Evolutionary conservation across 805 yeast species (phyloP), one percentile per base, ranked within the genome.

Genomic region (Ascoidea asiatica): DNA sequence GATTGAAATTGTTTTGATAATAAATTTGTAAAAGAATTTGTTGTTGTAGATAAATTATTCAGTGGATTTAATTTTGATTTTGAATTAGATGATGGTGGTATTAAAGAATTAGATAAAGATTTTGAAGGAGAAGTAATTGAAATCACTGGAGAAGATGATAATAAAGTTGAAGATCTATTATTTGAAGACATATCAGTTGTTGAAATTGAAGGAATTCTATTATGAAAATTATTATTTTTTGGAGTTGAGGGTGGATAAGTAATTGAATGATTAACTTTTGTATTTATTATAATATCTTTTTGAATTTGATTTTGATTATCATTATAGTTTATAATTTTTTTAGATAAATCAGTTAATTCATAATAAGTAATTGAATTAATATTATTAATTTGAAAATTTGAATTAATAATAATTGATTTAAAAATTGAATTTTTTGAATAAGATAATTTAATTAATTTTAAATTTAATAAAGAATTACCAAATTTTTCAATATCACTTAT

Each of bases 1-100:
- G 48, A 41, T 22, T 48, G 46, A 29, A 48, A 41, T 37, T 46
- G 51, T 5, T 23, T 43, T 4, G 49, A 37, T n/a, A 48, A 40
- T 40, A 44, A 44, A 19, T 42, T 38, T 5, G 47, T 29, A 19
- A 48, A 8, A 5, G 11, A 21, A n/a, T 43, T 47, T 8, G 42
- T 19, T 19, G 41, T 37, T 6, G 23, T 39, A 7, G 43, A 19
- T 37, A 6, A 39, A 38, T 13, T 15, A 21, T 3, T 35, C 35
- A 15, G 38, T 21, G 7, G 43, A 35, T 13, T 23, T 33, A 18
- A 35, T 11, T n/a, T n/a, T n/a, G n/a, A n/a, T n/a, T n/a, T n/a
- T 11, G 35, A 2, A 11, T 29, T 8, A 15, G 2, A 11, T 2
- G 8, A 2, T 29, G 8, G 8, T 29, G 35, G 35, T 8, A 15